Evolutionary conservation across 1,284 basidiomycete genomes (phyloP).

Genomic region (Abortiporus biennis): DNA sequence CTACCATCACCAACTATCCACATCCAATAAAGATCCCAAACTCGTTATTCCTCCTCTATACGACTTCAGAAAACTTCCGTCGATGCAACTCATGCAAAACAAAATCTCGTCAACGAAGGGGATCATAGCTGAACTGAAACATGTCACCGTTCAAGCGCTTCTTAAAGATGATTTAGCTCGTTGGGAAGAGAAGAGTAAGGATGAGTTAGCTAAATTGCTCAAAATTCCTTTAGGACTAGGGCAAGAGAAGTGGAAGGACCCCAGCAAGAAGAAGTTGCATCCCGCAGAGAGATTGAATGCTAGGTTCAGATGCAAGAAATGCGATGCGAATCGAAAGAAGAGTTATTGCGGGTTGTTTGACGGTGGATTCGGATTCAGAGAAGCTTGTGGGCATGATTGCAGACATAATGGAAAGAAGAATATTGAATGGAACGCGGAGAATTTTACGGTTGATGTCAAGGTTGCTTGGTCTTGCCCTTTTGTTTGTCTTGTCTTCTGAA

Average conservation of each 20-base stretch:
- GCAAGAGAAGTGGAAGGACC: constrained; percentile 39
- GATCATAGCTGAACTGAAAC: constrained; percentile 7
- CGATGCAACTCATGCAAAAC: constrained; percentile 32
- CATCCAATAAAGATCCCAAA: constrained; percentile 2
- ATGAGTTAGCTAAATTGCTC: constrained; percentile 34
- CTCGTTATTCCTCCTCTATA: constrained; percentile 16
- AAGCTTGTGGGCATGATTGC: constrained; percentile 55
- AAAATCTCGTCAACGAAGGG: constrained; percentile 4
- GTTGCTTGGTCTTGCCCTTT: constrained; percentile 24
- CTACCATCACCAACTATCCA: background rate
- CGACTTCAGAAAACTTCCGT: constrained; percentile 38
- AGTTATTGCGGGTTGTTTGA: constrained; percentile 26
- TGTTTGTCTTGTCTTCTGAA: background rate
- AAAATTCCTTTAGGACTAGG: too few relatives aligned
- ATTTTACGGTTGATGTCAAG: constrained; percentile 53
- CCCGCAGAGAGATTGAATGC: constrained; percentile 54
- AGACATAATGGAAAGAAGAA: constrained; percentile 21
- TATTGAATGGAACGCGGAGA: constrained; percentile 37
- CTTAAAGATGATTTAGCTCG: constrained; percentile 37
- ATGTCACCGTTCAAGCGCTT: constrained; percentile 29
- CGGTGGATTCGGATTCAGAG: constrained; percentile 43
- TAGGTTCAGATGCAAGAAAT: constrained; percentile 45
- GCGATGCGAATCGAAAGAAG: background rate
- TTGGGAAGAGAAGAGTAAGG: constrained; percentile 42
- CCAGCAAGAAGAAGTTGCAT: constrained; percentile 39